Evolutionary conservation across 371 early-diverging fungal genomes (phyloP).

Genomic region (Mortierella sp.): DNA sequence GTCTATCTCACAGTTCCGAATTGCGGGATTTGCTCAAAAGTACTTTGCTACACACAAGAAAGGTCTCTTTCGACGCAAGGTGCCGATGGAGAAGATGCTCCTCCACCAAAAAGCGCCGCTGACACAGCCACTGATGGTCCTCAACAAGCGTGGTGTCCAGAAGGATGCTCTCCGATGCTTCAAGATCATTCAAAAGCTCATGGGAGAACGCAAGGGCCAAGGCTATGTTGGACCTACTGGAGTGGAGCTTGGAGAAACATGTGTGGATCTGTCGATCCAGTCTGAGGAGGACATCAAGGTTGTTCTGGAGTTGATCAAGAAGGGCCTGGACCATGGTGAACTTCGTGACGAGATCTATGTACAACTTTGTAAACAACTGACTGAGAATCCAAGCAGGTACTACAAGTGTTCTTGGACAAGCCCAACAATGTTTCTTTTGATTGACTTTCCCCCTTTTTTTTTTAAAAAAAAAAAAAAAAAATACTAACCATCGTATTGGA

Average conservation of each 20-base stretch:
- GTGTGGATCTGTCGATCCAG: slow-evolving; percentile 47
- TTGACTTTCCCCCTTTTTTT: background rate
- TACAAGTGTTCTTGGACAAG: slow-evolving; percentile 6
- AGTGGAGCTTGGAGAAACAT: slow-evolving; percentile 47
- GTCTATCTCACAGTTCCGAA: slow-evolving; percentile 84
- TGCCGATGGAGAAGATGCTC: slow-evolving; percentile 90
- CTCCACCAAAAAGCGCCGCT: slow-evolving; percentile 84
- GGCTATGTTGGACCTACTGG: slow-evolving; percentile 49
- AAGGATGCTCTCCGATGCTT: slow-evolving; percentile 91
- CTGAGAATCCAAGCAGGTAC: slow-evolving; percentile 81
- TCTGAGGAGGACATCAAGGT: slow-evolving; percentile 74
- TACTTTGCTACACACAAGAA: slow-evolving; percentile 92
- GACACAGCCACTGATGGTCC: slow-evolving; percentile 80
- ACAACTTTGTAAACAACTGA: slow-evolving; percentile 92
- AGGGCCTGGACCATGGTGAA: slow-evolving; percentile 79
- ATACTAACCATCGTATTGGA: background rate
- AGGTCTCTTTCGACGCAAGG: slow-evolving; percentile 85
- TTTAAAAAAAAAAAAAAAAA: too few species aligned
- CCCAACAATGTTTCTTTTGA: background rate
- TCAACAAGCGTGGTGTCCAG: slow-evolving; percentile 76
- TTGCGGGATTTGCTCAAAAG: slow-evolving; percentile 92
- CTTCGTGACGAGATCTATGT: slow-evolving; percentile 95
- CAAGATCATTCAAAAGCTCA: slow-evolving; percentile 82
- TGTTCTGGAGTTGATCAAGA: slow-evolving; percentile 67
- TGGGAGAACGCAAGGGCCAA: slow-evolving; percentile 76